Evolutionary conservation across 2,329 filamentous ascomycete genomes (phyloP).

Genomic region (Rutstroemia sp.): DNA sequence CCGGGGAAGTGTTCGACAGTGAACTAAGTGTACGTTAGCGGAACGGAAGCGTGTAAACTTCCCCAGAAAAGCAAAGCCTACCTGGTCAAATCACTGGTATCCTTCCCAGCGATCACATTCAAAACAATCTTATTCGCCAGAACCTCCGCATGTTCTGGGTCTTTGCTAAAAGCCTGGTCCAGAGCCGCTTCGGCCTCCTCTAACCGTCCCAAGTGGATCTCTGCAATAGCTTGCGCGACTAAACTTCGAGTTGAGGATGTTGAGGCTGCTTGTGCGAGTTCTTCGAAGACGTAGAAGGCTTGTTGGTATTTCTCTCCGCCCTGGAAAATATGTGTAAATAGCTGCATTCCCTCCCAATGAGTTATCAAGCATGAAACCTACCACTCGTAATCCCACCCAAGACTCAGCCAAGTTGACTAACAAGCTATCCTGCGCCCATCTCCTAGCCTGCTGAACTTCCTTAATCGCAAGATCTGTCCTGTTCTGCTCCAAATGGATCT

Average conservation of each 20-base stretch:
- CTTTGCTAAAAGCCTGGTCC: constrained; percentile 69
- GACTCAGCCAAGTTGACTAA: constrained; percentile 92
- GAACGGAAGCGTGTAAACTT: constrained; percentile 4
- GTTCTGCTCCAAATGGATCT: constrained; percentile 90
- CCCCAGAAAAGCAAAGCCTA: constrained; percentile 36
- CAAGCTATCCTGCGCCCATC: constrained; percentile 92
- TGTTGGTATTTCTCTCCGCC: constrained; percentile 95
- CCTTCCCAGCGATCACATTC: constrained; percentile 68
- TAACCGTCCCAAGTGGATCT: constrained; percentile 80
- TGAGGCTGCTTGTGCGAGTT: constrained; percentile 80
- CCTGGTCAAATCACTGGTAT: constrained; percentile 53
- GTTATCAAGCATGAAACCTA: constrained; percentile 36
- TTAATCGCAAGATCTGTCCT: constrained; percentile 84
- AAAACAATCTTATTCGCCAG: constrained; percentile 80
- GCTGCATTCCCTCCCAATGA: not conserved
- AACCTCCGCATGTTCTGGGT: constrained; percentile 62
- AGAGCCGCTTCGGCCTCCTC: constrained; percentile 86
- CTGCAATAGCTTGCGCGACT: constrained; percentile 81
- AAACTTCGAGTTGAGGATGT: constrained; percentile 70
- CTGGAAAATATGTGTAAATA: constrained; percentile 36
- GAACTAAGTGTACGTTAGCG: constrained; percentile 33
- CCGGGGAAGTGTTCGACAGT: constrained; percentile 50
- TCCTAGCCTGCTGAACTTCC: constrained; percentile 76
- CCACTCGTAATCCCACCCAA: constrained; percentile 85
- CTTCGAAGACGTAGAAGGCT: constrained; percentile 95